Evolutionary conservation across 176 grass and related monocot genomes (phyloP).

Genomic region (Elaeis guineensis): DNA sequence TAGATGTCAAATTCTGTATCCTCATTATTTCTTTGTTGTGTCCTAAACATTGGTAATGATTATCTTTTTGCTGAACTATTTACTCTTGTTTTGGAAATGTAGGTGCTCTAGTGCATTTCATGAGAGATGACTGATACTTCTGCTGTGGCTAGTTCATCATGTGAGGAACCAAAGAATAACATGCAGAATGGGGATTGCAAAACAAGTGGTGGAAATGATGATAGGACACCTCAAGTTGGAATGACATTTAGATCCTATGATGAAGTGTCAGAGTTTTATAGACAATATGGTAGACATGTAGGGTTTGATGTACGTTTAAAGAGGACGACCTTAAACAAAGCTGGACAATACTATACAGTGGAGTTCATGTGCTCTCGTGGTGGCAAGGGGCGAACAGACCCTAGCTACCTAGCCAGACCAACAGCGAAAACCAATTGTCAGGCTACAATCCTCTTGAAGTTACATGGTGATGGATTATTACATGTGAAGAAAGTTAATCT

Average conservation of each 20-base stretch:
- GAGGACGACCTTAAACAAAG: slow-evolving; percentile 4
- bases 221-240: slow-evolving; percentile 3
- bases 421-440: slow-evolving; percentile 17
- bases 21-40: too few relatives aligned
- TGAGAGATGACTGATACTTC: too few relatives aligned
- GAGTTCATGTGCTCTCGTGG: slow-evolving; percentile 4
- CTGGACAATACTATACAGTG: slow-evolving; percentile 1
- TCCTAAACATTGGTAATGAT: too few relatives aligned
- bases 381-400: slow-evolving; percentile 6
- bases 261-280: slow-evolving; percentile 13
- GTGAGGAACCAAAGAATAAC: too few relatives aligned
- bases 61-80: too few relatives aligned
- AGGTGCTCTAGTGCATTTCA: too few relatives aligned
- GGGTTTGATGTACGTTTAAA: slow-evolving; percentile 10
- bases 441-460: slow-evolving; percentile 4
- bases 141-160: too few relatives aligned
- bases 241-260: slow-evolving; percentile 9
- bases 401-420: slow-evolving; percentile 14
- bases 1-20: too few relatives aligned
- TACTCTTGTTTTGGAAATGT: too few relatives aligned
- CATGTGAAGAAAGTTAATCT: slow-evolving; percentile 7
- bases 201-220: not conserved
- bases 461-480: slow-evolving; percentile 1
- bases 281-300: slow-evolving; percentile 1
- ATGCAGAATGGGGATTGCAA: not conserved